Conservation (phyloP, 345 rosid genomes). For the rapeseed (Brassica napus) region DNA sequence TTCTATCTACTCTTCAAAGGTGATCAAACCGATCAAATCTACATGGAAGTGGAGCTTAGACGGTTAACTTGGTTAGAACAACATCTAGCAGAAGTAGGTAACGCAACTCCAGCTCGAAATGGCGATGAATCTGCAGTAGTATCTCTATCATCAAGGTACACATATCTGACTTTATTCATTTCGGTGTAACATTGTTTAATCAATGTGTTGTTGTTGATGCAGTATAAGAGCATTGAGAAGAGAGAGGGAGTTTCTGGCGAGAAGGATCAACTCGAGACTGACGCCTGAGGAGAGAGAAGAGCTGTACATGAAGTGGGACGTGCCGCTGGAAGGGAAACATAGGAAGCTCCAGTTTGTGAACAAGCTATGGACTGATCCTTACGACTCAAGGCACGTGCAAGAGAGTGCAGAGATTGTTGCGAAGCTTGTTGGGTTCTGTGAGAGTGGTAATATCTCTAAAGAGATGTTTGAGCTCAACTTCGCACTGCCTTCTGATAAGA, state of each 20-base stretch:
- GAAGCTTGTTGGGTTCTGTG: constrained; percentile 87
- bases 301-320: constrained; percentile 84
- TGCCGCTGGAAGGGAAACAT: constrained; percentile 94
- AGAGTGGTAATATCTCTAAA: constrained; percentile 83
- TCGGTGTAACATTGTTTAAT: neutral
- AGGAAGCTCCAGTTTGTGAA: constrained; percentile 86
- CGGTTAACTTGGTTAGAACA: constrained; percentile 94
- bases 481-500: constrained; percentile 76
- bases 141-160: constrained; percentile 78
- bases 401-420: constrained; percentile 98
- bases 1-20: constrained; percentile 93
- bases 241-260: constrained; percentile 94
- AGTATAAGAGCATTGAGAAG: constrained; percentile 83
- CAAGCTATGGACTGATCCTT: constrained; percentile 96
- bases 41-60: constrained; percentile 97
- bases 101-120: constrained; percentile 63
- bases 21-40: constrained; percentile 93
- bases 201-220: no score
- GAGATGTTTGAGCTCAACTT: constrained; percentile 99
- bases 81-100: constrained; percentile 84
- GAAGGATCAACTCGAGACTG: constrained; percentile 71
- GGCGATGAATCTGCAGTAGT: constrained; percentile 67
- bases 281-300: constrained; percentile 78
- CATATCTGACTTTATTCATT: neutral
- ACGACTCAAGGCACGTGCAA: constrained; percentile 75